These are phyloP conservation scores for Oidium heveae DNA, from an alignment of 2,329 filamentous ascomycete species.

Conservation along the genomic window DNA sequence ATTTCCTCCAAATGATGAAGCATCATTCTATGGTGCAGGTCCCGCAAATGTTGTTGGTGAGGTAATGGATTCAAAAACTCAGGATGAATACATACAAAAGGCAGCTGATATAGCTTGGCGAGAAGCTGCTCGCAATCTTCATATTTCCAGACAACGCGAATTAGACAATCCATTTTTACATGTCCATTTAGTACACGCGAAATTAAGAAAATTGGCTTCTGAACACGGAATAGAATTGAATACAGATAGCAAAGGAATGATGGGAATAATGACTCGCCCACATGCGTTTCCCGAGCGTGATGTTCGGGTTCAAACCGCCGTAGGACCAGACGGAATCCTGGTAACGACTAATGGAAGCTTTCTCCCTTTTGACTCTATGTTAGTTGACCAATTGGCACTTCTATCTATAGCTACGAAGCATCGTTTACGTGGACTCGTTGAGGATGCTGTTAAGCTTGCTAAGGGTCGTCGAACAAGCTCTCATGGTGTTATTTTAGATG, in stretches of 20 bases:
- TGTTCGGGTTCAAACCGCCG: conserved; percentile 27
- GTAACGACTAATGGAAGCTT: conserved; percentile 40
- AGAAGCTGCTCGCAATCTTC: conserved; percentile 28
- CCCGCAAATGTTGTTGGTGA: conserved; percentile 34
- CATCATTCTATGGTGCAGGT: conserved; percentile 37
- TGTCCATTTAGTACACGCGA: conserved; percentile 13
- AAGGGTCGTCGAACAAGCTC: conserved; percentile 50
- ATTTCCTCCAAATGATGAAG: conserved; percentile 27
- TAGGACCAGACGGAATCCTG: conserved; percentile 36
- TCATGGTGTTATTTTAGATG: conserved; percentile 51
- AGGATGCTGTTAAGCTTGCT: conserved; percentile 49
- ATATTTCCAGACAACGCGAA: conserved; percentile 31
- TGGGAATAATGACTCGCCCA: conserved; percentile 16
- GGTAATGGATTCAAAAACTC: conserved; percentile 20
- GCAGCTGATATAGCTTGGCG: conserved; percentile 39
- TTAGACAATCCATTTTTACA: conserved; percentile 27
- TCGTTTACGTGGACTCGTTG: conserved; percentile 46
- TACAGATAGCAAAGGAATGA: conserved; percentile 27
- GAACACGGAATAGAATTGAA: conserved; percentile 32
- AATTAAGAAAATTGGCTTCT: conserved; percentile 29
- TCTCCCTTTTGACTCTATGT: conserved; percentile 46
- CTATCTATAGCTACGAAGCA: conserved; percentile 66
- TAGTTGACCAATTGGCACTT: conserved; percentile 63
- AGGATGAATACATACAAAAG: conserved; percentile 40
- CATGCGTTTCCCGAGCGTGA: conserved; percentile 8